Conservation (phyloP, 768 basidiomycete genomes). For the Tricholoma furcatifolium region DNA sequence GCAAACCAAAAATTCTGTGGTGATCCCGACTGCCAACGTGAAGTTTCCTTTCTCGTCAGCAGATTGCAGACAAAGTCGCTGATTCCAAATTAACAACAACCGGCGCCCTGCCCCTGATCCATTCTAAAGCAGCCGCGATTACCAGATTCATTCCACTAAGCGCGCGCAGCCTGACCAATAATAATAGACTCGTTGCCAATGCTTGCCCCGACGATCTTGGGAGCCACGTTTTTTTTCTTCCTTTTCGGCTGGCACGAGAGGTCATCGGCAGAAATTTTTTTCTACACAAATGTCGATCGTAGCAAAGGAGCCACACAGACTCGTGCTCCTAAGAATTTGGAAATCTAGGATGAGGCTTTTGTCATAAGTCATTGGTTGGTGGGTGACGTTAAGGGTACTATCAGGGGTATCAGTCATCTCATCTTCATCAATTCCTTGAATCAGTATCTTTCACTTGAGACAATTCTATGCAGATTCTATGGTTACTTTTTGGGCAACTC, state of each 20-base stretch:
- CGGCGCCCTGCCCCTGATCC: constrained; percentile 13
- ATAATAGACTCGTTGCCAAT: constrained; percentile 6
- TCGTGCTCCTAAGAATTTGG: no score
- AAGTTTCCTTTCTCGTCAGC: constrained; percentile 14
- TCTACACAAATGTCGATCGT: constrained; percentile 4
- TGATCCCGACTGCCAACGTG: constrained; percentile 9
- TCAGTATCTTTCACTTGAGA: not conserved
- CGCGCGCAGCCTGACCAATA: constrained; percentile 5
- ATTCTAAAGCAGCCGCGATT: constrained; percentile 8
- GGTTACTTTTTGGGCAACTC: not conserved
- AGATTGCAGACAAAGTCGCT: constrained; percentile 5
- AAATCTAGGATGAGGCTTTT: no score
- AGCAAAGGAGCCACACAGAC: not conserved
- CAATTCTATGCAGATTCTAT: not conserved
- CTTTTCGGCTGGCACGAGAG: constrained; percentile 4
- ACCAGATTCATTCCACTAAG: constrained; percentile 10
- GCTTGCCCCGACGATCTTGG: constrained; percentile 8
- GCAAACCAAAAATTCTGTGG: constrained; percentile 12
- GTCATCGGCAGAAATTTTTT: constrained; percentile 11
- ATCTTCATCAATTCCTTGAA: no score
- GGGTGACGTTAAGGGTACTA: no score
- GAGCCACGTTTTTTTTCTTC: constrained; percentile 1
- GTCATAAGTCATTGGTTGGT: no score
- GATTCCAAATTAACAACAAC: not conserved
- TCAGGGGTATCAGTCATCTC: no score